Evolutionary conservation across 805 yeast species (phyloP), one percentile per base, ranked within the genome.

Genomic region (Yamadazyma nakazawae): DNA sequence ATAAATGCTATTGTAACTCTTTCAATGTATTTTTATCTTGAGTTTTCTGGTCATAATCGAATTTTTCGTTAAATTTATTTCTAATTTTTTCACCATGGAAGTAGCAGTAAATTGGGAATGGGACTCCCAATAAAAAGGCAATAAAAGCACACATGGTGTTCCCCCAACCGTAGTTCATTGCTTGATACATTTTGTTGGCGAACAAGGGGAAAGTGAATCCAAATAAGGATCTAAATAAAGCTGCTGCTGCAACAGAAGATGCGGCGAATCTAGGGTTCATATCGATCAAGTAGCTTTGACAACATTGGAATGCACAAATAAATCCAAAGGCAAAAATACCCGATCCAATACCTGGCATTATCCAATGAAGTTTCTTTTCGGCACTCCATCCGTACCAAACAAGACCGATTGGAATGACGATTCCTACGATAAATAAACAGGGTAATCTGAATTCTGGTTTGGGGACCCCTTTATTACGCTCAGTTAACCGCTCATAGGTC

Each of bases 301-400:
- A 75, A n/a, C 81, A 72, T 54, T 81, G 86, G 64, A 85, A 85
- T n/a, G 81, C 81, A 4, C 82, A 78, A 47, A 81, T 75, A 35
- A 82, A 62, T 1, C 81, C 80, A 56, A 77, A 74, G 2, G 84
- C 83, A 59, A 82, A 82, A 19, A 85, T 64, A 3, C 68, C 76
- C 14, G 81, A 72, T 2, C 90, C 91, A 26, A 84, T 66, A 26
- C 70, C 66, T 0, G 88, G 85, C 72, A 82, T 78, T 35, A 84
- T 72, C 84, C 85, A 84, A 43, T 72, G 80, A 37, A 80, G 57
- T 26, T 75, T 59, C 28, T 75, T 67, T 55, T 81, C 67, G 1
- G 85, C 83, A 30, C 83, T 75, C 90, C 89, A 84, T 13, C 89
- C 90, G 55, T 80, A 82, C 80, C 87, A 80, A 49, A 84, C 66